Evolutionary conservation across 495 filamentous ascomycete species (phyloP), one percentile per base, ranked within the genome.

Genomic region (Trichoderma virens): DNA sequence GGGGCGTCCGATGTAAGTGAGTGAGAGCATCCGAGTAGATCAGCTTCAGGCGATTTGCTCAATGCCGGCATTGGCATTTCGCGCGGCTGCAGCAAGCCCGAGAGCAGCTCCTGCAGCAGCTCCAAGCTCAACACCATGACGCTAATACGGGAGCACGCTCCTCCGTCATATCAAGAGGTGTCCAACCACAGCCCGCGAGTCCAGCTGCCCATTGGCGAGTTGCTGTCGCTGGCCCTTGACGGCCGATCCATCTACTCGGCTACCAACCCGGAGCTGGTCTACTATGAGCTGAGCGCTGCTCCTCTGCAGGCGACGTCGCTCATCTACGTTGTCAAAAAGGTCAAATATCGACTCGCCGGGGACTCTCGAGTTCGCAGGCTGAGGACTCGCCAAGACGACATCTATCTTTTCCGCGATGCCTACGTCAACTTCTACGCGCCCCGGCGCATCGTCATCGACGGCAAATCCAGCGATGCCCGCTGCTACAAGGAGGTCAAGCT

Each of bases 401-500:
- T 56, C 25, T 56, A 56, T 8, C 23, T 56, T 7, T 56, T 56
- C 51, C 51, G 51, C 25, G 51, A 56, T 30, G 51, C 51, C 51
- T 56, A 56, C 51, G 51, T 56, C 51, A 56, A 56, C 23, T 30
- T 56, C 2, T 56, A 56, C 25, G 51, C 51, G 25, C 51, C 51
- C 3, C 51, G 51, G 25, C 51, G 51, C 51, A 30, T 56, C 51
- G 27, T 56, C 25, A 56, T 56, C 23, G 51, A 56, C 51, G 51
- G 51, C 51, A 27, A 30, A 23, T 20, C 51, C 51, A 56, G 25
- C 25, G 51, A 56, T 7, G 51, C 23, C 23, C 51, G 51, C 11
- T 28, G 51, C 51, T 56, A 56, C 25, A 9, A 18, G 11, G 25
- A 27, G 23, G 51, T 56, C 51, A 56, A 30, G 51, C 23, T 56